Base-by-base conservation (phyloP, 2,329 filamentous ascomycete species). In the Ascochyta rabiei region DNA sequence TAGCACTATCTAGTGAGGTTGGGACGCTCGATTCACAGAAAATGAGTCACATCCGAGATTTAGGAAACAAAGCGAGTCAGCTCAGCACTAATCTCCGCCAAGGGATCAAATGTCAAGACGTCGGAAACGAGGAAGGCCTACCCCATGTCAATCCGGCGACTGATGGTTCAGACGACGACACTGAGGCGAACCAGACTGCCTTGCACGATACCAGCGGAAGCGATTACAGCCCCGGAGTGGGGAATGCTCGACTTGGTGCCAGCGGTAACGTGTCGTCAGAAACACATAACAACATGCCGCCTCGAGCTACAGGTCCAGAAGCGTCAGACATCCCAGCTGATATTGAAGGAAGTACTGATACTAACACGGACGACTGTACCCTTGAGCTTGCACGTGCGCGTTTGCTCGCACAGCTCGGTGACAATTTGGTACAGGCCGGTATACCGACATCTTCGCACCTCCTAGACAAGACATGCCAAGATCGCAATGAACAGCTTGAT, bases 11-110 rank as follows among this genome's bases (percentile, higher is more conserved):
- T 54, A 87, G 89, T 0, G 89, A 90, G 31, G 78, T 85, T 9
- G 91, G 91, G 1, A 86, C 90, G 72, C 78, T 97, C 71, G 85
- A 86, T 57, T 89, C 90, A 59, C 84, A 86, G 38, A 89, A 95
- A 67, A 84, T 96, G 28, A 88, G 86, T 5, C 85, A 86, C 66
- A 79, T 97, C 24, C 82, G 93, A 45, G 90, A 95, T 53, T 73
- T 98, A 30, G 92, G 89, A 0, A 91, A 91, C 74, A 84, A 87
- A 60, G 91, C 91, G 0, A 85, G 88, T 18, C 70, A 86, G 61
- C 72, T 89, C 52, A 80, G 84, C 62, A 75, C 80, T 13, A 54
- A 56, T 26, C 51, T 72, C 28, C 56, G 56, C 10, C 45, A 54
- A 21, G 60, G 45, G 2, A 38, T 39, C 10, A 44, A 43, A 23